A percentile compares a stretch with the other conserved stretches of the same genome.
Conservation (phyloP, 176 grass and related monocot genomes). For the Hsuehochloa calcarea region DNA sequence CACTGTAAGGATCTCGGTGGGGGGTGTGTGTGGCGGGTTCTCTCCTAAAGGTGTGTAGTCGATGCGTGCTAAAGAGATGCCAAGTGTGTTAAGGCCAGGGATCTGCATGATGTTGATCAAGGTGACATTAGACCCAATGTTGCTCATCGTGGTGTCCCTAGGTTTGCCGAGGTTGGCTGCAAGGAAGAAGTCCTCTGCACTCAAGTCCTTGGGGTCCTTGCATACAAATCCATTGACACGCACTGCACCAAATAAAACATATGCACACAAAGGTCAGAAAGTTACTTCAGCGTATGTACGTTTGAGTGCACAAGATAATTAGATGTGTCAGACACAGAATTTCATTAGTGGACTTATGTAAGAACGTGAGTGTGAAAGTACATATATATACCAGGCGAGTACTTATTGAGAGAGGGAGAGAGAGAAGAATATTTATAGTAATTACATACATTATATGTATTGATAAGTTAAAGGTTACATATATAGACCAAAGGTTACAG, state of each 20-base stretch:
- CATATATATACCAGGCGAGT: background rate
- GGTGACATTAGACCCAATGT: constrained; percentile 20
- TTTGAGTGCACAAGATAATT: too few relatives aligned
- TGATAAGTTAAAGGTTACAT: too few relatives aligned
- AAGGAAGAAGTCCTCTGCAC: background rate
- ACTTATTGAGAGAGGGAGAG: too few relatives aligned
- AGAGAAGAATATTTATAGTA: too few relatives aligned
- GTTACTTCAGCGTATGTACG: background rate
- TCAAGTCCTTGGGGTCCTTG: constrained; percentile 2
- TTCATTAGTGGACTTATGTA: too few relatives aligned
- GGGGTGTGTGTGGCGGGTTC: background rate
- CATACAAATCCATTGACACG: constrained; percentile 28
- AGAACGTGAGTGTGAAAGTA: background rate
- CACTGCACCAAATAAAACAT: background rate
- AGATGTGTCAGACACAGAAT: too few relatives aligned
- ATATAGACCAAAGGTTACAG: too few relatives aligned
- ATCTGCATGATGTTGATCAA: background rate
- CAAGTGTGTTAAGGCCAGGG: constrained; percentile 27
- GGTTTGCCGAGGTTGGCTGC: constrained; percentile 11
- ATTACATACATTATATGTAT: too few relatives aligned
- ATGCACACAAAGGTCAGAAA: background rate
- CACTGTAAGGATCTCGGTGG: background rate
- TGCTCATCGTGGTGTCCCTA: background rate
- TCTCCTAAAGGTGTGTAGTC: background rate
- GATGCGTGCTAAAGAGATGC: constrained; percentile 8